A percentile compares a stretch with the other conserved stretches of the same genome.
These are phyloP conservation scores for Colletotrichum higginsianum DNA, from an alignment of 2,329 filamentous ascomycete genomes.

Conservation along the genomic window DNA sequence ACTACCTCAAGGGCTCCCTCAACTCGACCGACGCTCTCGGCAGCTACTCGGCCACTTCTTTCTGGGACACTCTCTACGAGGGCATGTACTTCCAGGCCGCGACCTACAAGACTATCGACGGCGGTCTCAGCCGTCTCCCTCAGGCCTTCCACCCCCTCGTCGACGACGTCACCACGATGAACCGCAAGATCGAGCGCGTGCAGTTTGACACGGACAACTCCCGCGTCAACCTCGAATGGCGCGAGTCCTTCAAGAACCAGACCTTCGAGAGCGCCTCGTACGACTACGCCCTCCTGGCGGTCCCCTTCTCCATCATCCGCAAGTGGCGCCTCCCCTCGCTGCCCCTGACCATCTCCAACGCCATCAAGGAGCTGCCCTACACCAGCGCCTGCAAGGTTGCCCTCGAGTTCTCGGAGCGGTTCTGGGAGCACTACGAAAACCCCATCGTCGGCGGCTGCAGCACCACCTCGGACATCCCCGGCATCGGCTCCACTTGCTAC, in stretches of 20 bases:
- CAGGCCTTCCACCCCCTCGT: slow-evolving; percentile 75
- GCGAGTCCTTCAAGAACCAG: slow-evolving; percentile 57
- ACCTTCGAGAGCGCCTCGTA: slow-evolving; percentile 65
- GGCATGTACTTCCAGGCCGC: slow-evolving; percentile 72
- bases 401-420: slow-evolving; percentile 77
- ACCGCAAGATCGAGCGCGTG: slow-evolving; percentile 70
- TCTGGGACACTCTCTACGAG: slow-evolving; percentile 69
- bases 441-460: slow-evolving; percentile 77
- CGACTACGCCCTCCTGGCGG: slow-evolving; percentile 77
- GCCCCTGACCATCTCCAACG: slow-evolving; percentile 59
- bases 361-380: slow-evolving; percentile 64
- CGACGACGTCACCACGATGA: slow-evolving; percentile 68
- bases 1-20: slow-evolving; percentile 67
- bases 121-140: slow-evolving; percentile 69
- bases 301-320: slow-evolving; percentile 75
- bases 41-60: slow-evolving; percentile 54
- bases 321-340: slow-evolving; percentile 71
- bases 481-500: slow-evolving; percentile 76
- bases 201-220: slow-evolving; percentile 64
- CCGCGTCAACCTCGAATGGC: slow-evolving; percentile 73
- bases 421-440: slow-evolving; percentile 66
- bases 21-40: slow-evolving; percentile 66
- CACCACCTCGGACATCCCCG: slow-evolving; percentile 69
- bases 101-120: slow-evolving; percentile 76
- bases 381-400: slow-evolving; percentile 70